Evolutionary conservation across 192 early-diverging fungal genomes (phyloP), one percentile per base, ranked within the genome.

Genomic region (Umbelopsis sp.): DNA sequence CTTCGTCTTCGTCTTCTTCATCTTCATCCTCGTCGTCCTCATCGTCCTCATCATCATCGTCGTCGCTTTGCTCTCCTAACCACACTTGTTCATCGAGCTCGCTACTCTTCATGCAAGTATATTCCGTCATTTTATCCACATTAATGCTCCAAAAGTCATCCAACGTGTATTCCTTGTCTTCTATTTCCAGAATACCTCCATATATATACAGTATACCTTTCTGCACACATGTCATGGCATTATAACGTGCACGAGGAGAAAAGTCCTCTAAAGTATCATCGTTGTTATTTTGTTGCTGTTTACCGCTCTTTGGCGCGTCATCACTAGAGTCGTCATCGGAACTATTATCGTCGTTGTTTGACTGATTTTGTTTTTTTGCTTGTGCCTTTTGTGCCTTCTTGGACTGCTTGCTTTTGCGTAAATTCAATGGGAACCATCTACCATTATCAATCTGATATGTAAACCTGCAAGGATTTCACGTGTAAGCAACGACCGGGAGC

Each of bases 101-200:
- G 25, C 87, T 85, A 24, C 69, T 77, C 20, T 76, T 79, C 72
- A 83, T 21, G 32, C 82, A 81, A 47, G 85, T 73, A 80, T 85
- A 92, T 71, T 84, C 84, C 11, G 76, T 81, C 71, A 83, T 75
- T 79, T 90, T 92, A 71, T 92, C 90, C 74, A 90, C 66, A 65
- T 91, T 87, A 34, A 90, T 47, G 10, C 82, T 73, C 83, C 87
- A 91, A 29, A 91, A 76, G 74, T 91, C 84, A 41, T 83, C 81
- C 59, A 88, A 70, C 0, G 90, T 91, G 68, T 85, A 79, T 71
- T 92, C 91, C 51, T 83, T 78, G 54, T 85, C 82, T 17, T 75
- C 77, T n/a, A 82, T 74, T 70, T 92, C 91, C 26, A 90, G 65
- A 51, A 92, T 84, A 4, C 91, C 91, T 11, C 91, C 91, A 72